phyloP scores from a whole-genome alignment of 2,329 filamentous ascomycete species.

The Cladosporium sp. region DNA sequence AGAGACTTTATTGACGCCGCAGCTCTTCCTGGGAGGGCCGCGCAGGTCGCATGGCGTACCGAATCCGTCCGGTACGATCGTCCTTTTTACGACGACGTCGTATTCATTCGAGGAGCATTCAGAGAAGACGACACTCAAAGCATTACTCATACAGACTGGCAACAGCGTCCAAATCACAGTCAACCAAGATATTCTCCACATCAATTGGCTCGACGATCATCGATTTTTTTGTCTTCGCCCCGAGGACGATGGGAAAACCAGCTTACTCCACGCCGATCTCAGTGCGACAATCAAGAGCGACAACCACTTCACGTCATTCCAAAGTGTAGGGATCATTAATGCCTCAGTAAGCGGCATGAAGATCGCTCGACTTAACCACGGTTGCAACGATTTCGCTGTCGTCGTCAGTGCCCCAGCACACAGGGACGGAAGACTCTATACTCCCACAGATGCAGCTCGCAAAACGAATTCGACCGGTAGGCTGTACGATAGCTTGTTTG shows the following conservation, averaged over 20 bases:
- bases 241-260: not conserved
- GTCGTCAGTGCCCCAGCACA: slow-evolving; percentile 62
- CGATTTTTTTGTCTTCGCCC: slow-evolving; percentile 57
- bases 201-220: slow-evolving; percentile 71
- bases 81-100: slow-evolving; percentile 70
- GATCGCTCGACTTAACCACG: slow-evolving; percentile 38
- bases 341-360: slow-evolving; percentile 53
- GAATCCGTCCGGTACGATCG: slow-evolving; percentile 64
- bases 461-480: slow-evolving; percentile 47
- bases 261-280: not conserved
- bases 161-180: slow-evolving; percentile 63
- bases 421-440: slow-evolving; percentile 64
- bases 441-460: slow-evolving; percentile 48
- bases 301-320: slow-evolving; percentile 27
- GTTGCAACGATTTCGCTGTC: slow-evolving; percentile 40
- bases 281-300: too few species aligned
- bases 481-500: slow-evolving; percentile 54
- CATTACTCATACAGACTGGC: slow-evolving; percentile 68
- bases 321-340: slow-evolving; percentile 46
- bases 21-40: slow-evolving; percentile 74
- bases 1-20: slow-evolving; percentile 68
- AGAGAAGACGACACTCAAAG: slow-evolving; percentile 66
- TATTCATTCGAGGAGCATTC: slow-evolving; percentile 79
- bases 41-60: slow-evolving; percentile 69
- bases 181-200: slow-evolving; percentile 67